Conservation (phyloP, 2,329 filamentous ascomycete species). For the Mariannaea elegans region DNA sequence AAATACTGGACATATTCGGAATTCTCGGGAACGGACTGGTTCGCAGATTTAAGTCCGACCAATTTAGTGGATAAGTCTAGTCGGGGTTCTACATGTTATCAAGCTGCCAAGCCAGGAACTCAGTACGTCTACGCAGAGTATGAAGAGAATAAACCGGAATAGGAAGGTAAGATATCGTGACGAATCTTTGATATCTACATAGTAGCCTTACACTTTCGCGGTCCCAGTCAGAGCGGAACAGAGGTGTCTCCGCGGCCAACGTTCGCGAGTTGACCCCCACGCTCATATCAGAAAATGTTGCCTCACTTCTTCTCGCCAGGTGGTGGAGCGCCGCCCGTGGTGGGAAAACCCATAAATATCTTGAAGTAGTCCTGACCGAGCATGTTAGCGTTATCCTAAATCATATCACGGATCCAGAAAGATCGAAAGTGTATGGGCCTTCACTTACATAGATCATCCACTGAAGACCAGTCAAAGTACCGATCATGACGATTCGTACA, state of each 20-base stretch:
- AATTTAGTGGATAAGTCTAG: background rate
- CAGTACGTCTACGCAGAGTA: background rate
- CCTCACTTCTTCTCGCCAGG: constrained; percentile 59
- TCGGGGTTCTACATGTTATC: background rate
- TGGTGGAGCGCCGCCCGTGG: constrained; percentile 75
- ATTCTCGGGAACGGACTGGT: background rate
- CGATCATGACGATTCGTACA: constrained; percentile 89
- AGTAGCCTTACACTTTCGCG: background rate
- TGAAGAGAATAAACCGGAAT: background rate
- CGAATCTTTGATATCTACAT: background rate
- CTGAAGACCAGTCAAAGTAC: constrained; percentile 81
- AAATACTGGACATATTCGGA: background rate
- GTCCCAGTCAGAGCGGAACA: background rate
- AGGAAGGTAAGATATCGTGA: background rate
- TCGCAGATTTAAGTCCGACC: background rate
- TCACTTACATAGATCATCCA: constrained; percentile 88
- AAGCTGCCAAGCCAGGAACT: background rate
- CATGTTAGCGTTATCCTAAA: constrained; percentile 27
- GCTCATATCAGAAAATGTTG: background rate
- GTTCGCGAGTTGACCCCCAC: background rate
- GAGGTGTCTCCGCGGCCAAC: background rate
- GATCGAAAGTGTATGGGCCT: background rate
- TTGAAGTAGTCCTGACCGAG: constrained; percentile 78
- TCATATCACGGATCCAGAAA: background rate
- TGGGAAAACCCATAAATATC: constrained; percentile 88